These are phyloP conservation scores for Coleophoma cylindrospora DNA, from an alignment of 2,329 filamentous ascomycete genomes.

Conservation along the genomic window DNA sequence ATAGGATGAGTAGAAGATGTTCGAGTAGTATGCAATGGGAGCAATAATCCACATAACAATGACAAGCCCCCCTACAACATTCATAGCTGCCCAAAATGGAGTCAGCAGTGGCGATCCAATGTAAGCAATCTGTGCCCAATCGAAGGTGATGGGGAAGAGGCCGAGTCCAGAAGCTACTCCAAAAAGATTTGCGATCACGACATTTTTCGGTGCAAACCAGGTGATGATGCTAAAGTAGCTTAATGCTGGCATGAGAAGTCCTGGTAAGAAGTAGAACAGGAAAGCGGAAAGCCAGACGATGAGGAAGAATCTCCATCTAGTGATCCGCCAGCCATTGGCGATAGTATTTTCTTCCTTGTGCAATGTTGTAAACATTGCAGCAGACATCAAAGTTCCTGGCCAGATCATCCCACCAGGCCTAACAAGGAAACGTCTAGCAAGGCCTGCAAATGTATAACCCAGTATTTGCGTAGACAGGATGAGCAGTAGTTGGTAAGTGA, in stretches of 20 bases:
- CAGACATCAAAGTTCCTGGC: slow-evolving; percentile 84
- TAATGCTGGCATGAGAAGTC: slow-evolving; percentile 74
- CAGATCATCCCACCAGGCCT: slow-evolving; percentile 87
- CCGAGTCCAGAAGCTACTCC: slow-evolving; percentile 81
- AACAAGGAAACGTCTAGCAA: slow-evolving; percentile 76
- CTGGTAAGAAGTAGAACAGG: slow-evolving; percentile 79
- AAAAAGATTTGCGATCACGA: slow-evolving; percentile 83
- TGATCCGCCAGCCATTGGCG: slow-evolving; percentile 78
- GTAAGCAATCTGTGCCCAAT: slow-evolving; percentile 83
- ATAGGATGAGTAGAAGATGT: slow-evolving; percentile 75
- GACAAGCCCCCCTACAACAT: slow-evolving; percentile 74
- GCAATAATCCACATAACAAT: slow-evolving; percentile 83
- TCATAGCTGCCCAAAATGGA: slow-evolving; percentile 82
- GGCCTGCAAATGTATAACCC: slow-evolving; percentile 80
- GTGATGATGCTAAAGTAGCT: slow-evolving; percentile 88
- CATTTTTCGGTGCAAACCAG: slow-evolving; percentile 82
- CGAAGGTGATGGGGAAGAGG: slow-evolving; percentile 80
- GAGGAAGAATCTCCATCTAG: slow-evolving; percentile 80
- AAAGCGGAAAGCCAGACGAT: slow-evolving; percentile 67
- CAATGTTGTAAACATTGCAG: slow-evolving; percentile 82
- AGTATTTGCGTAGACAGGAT: slow-evolving; percentile 83
- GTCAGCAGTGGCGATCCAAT: slow-evolving; percentile 81
- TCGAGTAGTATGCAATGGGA: slow-evolving; percentile 75
- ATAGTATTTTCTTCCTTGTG: slow-evolving; percentile 80
- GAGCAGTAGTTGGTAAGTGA: slow-evolving; percentile 75